These are phyloP conservation scores for Spiraea crenata DNA, from an alignment of 331 rosid genomes.

Conservation along the genomic window DNA sequence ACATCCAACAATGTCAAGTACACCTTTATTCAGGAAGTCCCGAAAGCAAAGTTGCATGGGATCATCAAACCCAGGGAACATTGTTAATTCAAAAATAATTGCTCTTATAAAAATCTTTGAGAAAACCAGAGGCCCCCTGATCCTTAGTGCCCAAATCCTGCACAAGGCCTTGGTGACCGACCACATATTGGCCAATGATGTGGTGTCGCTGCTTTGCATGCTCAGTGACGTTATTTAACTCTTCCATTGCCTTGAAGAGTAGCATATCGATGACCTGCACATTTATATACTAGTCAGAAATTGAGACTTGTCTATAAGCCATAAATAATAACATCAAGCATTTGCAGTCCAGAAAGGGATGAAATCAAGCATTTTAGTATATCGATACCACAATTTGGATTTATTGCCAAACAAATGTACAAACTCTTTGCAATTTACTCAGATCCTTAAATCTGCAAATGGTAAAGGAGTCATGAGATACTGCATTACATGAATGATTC, in stretches of 20 bases:
- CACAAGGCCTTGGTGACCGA: conserved; percentile 50
- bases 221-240: conserved; percentile 66
- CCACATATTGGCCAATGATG: conserved; percentile 84
- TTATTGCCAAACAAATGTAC: neutral
- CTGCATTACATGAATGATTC: neutral
- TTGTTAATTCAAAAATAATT: conserved; percentile 62
- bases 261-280: conserved; percentile 90
- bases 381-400: neutral
- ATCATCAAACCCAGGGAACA: conserved; percentile 18
- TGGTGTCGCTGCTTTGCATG: conserved; percentile 98
- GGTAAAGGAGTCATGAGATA: neutral
- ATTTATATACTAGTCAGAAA: conserved; percentile 28
- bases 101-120: conserved; percentile 68
- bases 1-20: conserved; percentile 35
- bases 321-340: neutral
- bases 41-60: conserved; percentile 22
- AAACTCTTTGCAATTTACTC: neutral
- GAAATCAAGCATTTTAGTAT: neutral
- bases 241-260: conserved; percentile 87
- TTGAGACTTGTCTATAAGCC: conserved; percentile 2
- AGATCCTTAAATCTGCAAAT: neutral
- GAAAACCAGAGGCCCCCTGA: conserved; percentile 57
- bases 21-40: conserved; percentile 52
- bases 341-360: neutral
- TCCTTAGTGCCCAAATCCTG: conserved; percentile 67